These are phyloP conservation scores for Fusarium succisae DNA, from an alignment of 2,329 filamentous ascomycete genomes.

Conservation along the genomic window DNA sequence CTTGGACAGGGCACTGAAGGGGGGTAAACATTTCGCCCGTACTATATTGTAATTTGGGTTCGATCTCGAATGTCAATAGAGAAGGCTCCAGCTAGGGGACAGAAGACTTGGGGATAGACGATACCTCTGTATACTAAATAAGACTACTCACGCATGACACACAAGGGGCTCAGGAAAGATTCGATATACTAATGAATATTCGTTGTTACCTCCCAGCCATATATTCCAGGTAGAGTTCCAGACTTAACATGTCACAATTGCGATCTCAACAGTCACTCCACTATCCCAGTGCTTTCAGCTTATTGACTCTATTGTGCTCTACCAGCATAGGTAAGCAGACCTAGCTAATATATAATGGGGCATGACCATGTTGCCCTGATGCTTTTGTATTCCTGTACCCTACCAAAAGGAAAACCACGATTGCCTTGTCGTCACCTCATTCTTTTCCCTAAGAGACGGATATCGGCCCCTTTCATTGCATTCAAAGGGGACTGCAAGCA, in stretches of 20 bases:
- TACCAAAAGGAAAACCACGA: constrained; percentile 3
- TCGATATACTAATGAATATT: neutral
- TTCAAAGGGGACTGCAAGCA: neutral
- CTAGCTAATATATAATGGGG: constrained; percentile 9
- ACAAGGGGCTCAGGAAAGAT: neutral
- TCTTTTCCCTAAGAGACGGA: neutral
- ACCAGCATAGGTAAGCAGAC: neutral
- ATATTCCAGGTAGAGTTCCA: neutral
- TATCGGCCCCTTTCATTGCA: neutral
- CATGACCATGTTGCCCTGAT: neutral
- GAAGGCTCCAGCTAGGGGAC: neutral
- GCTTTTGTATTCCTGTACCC: neutral
- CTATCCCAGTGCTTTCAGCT: neutral
- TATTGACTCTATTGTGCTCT: constrained; percentile 7
- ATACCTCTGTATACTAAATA: constrained; percentile 42
- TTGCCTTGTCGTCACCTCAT: neutral
- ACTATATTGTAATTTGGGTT: constrained; percentile 1
- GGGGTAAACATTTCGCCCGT: neutral
- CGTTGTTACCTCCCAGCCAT: neutral
- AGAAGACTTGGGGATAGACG: constrained; percentile 30
- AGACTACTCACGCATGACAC: constrained; percentile 13
- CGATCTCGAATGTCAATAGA: neutral
- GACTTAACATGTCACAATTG: neutral
- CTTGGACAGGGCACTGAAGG: neutral
- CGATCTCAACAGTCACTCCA: neutral